These are phyloP conservation scores for Irpex rosettiformis DNA, from an alignment of 1,284 basidiomycete species.

Conservation along the genomic window DNA sequence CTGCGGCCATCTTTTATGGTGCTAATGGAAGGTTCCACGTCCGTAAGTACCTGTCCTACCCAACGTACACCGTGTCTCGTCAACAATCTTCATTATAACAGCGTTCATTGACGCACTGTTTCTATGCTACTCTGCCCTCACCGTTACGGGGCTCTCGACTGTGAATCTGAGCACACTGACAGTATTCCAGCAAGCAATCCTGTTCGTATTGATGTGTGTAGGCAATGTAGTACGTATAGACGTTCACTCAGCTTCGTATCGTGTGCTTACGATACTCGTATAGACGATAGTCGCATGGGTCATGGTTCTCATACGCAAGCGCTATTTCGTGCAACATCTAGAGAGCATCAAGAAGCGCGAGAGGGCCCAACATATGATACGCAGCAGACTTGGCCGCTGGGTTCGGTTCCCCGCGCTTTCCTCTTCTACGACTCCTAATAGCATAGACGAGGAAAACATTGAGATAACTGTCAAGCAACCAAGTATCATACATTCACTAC, in stretches of 20 bases:
- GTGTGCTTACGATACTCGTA: constrained; percentile 9
- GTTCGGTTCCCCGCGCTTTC: not conserved
- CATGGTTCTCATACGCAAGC: constrained; percentile 50
- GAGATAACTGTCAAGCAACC: constrained; percentile 5
- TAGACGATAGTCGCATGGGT: constrained; percentile 47
- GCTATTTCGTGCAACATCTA: constrained; percentile 43
- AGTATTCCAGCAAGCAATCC: constrained; percentile 54
- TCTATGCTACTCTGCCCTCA: constrained; percentile 64
- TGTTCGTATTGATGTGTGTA: constrained; percentile 48
- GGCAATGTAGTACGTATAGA: constrained; percentile 34
- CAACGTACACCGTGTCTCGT: not conserved
- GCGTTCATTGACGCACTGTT: constrained; percentile 58
- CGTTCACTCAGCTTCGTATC: not conserved
- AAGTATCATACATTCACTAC: not conserved
- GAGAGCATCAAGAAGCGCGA: constrained; percentile 17
- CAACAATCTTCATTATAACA: not conserved
- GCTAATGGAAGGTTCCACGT: constrained; percentile 47
- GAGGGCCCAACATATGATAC: constrained; percentile 14
- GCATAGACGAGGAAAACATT: not conserved
- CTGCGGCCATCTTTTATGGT: constrained; percentile 55
- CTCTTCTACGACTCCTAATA: not conserved
- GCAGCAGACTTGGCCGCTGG: constrained; percentile 11
- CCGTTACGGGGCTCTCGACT: constrained; percentile 53
- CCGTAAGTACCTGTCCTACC: constrained; percentile 15
- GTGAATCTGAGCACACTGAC: constrained; percentile 51